Evolutionary conservation across 2,329 filamentous ascomycete species (phyloP).

Genomic region (Hymenoscyphus linearis): DNA sequence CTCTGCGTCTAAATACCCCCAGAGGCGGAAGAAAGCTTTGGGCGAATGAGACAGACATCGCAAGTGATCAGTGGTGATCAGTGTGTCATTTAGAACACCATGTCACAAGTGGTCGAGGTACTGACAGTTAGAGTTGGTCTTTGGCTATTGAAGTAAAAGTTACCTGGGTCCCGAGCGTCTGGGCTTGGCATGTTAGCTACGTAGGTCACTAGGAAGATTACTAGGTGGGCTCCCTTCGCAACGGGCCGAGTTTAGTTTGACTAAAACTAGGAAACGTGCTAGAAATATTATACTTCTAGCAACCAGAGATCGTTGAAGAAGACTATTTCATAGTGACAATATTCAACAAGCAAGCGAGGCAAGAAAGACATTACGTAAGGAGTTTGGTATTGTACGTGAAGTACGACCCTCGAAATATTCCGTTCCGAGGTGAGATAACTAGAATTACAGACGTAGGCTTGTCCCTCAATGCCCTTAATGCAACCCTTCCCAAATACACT

Average conservation of each 20-base stretch:
- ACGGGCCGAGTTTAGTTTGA: background rate
- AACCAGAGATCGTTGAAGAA: background rate
- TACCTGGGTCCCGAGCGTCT: background rate
- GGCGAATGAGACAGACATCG: conserved; percentile 22
- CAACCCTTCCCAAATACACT: conserved; percentile 18
- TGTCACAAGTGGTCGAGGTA: conserved; percentile 5
- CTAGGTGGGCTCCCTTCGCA: too few relatives aligned
- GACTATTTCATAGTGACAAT: background rate
- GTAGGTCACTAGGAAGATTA: too few relatives aligned
- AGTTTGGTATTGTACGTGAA: background rate
- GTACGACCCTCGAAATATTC: conserved; percentile 7
- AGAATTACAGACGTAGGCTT: conserved; percentile 31
- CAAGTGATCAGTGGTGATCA: conserved; percentile 5
- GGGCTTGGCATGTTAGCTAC: background rate
- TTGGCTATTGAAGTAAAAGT: background rate
- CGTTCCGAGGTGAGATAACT: conserved; percentile 29
- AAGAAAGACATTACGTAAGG: background rate
- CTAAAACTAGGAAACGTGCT: background rate
- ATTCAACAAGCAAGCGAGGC: background rate
- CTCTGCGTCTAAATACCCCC: conserved; percentile 13
- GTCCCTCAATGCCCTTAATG: conserved; percentile 20
- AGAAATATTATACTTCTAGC: background rate
- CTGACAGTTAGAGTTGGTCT: background rate
- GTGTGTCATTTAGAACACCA: conserved; percentile 2
- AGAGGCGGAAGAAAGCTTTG: conserved; percentile 21